Conservation (phyloP, 352 stramenopile genomes). For the Pythium scleroteichum region DNA sequence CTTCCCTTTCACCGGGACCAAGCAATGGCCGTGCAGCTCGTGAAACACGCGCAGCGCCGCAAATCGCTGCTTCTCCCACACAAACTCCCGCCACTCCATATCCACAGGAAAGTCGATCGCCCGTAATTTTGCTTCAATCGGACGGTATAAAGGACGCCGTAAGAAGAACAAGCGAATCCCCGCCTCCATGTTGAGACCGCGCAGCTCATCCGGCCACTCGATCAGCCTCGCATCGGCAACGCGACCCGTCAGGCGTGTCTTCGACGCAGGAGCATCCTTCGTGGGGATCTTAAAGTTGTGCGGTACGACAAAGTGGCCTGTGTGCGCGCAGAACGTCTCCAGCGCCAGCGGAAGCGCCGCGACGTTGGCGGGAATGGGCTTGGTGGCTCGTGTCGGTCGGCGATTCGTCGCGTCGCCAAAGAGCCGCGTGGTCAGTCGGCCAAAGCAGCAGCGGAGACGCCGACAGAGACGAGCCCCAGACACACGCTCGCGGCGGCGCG, state of each 20-base stretch:
- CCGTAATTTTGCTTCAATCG: background rate
- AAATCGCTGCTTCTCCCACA: conserved; percentile 11
- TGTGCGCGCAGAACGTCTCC: conserved; percentile 10
- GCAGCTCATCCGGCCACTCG: background rate
- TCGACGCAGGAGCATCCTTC: background rate
- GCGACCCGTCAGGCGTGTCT: background rate
- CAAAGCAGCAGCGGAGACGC: too few species aligned
- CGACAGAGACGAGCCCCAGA: too few species aligned
- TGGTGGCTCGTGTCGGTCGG: too few species aligned
- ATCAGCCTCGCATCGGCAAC: background rate
- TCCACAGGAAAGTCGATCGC: conserved; percentile 13
- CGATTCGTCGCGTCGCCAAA: too few species aligned
- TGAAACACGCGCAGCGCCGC: conserved; percentile 32
- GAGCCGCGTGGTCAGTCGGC: too few species aligned
- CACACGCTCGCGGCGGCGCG: too few species aligned
- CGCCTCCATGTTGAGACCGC: conserved; percentile 9
- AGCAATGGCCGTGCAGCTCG: conserved; percentile 31
- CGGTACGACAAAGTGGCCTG: conserved; percentile 20
- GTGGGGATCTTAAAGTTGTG: conserved; percentile 13
- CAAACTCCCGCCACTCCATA: conserved; percentile 19
- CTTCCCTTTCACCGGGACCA: conserved; percentile 25
- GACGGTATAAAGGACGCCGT: conserved; percentile 3
- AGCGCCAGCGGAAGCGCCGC: conserved; percentile 10
- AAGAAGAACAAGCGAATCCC: conserved; percentile 17
- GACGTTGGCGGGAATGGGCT: too few species aligned